Base-by-base conservation (phyloP, 441 rosid genomes). In the Pelargonium myrrhifolium region DNA sequence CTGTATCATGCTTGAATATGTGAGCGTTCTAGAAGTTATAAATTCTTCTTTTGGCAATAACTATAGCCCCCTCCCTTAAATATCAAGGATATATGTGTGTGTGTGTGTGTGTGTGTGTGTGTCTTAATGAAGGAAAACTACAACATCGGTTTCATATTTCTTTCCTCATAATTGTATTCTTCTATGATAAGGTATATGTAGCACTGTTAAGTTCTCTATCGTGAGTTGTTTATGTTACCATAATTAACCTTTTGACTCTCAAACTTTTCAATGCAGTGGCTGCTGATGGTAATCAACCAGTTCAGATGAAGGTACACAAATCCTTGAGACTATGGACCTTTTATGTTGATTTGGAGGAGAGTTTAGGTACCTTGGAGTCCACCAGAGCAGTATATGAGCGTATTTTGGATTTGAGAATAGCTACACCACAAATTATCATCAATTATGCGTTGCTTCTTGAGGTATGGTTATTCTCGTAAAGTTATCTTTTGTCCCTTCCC, bases 321-420 rank as follows among this genome's bases (percentile, higher is more conserved):
- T 89, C 93, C 68, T 81, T 89, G 84, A 83, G 96, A 79, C 86
- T 94, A n/a, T 94, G 99, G 97, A 77, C 93, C 24, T 89, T 94
- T 67, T 91, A 87, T 72, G 96, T 85, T 56, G 97, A 94, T 77
- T 75, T 94, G 87, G 96, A 91, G 83, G 99, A 94, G 81, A 93
- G 95, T 68, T 76, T 94, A 65, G 99, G 96, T 47, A 83, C 85
- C 15, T 75, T 91, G 79, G 99, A 88, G 76, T 89, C 97, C 18
- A 91, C 99, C n/a, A 84, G 93, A 67, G 92, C 84, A 21, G 96
- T 88, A 40, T 94, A 91, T 83, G 97, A 94, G 82, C 83, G 89
- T 40, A 92, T 94, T 76, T 72, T 94, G 80, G 97, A 91, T 77
- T 66, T 94, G 73, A 86, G 93, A 78, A 91, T 89, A 68, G 97